A percentile compares a stretch with the other conserved stretches of the same genome.
phyloP scores from a whole-genome alignment of 2,329 filamentous ascomycete species.

The Beauveria bassiana region DNA sequence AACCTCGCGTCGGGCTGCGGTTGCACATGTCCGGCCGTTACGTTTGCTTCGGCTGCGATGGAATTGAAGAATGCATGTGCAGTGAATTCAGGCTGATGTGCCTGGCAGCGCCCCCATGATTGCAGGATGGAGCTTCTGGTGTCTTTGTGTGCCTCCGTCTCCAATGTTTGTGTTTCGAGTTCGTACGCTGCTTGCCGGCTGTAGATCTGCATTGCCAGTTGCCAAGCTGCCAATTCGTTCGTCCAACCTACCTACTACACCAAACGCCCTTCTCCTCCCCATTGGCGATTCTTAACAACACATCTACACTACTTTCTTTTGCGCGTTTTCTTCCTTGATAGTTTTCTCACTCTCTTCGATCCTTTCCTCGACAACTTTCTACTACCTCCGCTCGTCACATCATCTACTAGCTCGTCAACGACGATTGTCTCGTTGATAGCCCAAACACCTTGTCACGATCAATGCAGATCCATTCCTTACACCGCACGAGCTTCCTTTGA shows the following conservation, averaged over 20 bases:
- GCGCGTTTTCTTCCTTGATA: background rate
- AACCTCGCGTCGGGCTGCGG: background rate
- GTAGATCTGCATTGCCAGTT: slow-evolving; percentile 3
- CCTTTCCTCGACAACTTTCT: background rate
- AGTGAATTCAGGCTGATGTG: background rate
- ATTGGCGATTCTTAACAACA: background rate
- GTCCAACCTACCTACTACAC: background rate
- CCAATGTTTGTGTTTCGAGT: slow-evolving; percentile 10
- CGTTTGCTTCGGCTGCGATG: background rate
- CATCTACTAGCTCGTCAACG: background rate
- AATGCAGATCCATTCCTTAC: slow-evolving; percentile 11
- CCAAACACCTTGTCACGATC: background rate
- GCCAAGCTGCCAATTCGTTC: background rate
- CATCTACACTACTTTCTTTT: background rate
- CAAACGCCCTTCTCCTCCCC: background rate
- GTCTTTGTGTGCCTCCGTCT: background rate
- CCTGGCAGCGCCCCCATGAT: background rate
- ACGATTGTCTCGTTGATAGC: background rate
- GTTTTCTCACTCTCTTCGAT: background rate
- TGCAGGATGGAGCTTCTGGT: background rate
- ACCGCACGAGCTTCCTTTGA: background rate
- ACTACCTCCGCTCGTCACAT: background rate
- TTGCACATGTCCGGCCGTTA: background rate
- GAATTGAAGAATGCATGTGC: background rate
- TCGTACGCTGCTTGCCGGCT: slow-evolving; percentile 5